phyloP scores from a whole-genome alignment of 2,329 filamentous ascomycete genomes.

The Botrytis pseudocinerea region DNA sequence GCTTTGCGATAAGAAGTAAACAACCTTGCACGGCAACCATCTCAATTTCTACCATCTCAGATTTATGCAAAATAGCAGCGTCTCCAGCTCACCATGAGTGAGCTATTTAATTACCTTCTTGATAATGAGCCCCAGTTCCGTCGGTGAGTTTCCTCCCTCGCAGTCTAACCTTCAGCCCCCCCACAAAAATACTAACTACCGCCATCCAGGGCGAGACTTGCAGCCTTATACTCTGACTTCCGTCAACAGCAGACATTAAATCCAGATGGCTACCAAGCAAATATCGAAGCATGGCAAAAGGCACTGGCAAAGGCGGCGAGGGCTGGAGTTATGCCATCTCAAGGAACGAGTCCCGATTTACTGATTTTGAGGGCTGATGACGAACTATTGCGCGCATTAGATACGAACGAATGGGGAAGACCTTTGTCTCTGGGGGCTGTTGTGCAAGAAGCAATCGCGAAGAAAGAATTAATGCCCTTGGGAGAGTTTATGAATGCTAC shows the following conservation, averaged over 20 bases:
- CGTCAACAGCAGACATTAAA: constrained; percentile 71
- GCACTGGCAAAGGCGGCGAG: constrained; percentile 70
- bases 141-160: constrained; percentile 46
- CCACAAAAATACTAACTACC: constrained; percentile 13
- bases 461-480: constrained; percentile 68
- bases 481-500: constrained; percentile 64
- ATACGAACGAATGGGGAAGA: constrained; percentile 75
- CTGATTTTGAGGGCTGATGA: constrained; percentile 59
- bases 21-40: constrained; percentile 14
- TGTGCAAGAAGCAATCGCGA: constrained; percentile 70
- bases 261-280: constrained; percentile 81
- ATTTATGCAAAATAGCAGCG: constrained; percentile 19
- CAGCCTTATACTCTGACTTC: constrained; percentile 89
- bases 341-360: constrained; percentile 49
- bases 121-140: constrained; percentile 62
- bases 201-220: constrained; percentile 65
- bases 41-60: background rate
- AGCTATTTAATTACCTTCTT: constrained; percentile 67
- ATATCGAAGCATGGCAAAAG: constrained; percentile 75
- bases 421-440: constrained; percentile 80
- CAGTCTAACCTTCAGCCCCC: background rate
- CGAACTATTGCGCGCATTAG: constrained; percentile 67
- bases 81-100: constrained; percentile 52
- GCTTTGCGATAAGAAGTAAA: constrained; percentile 26
- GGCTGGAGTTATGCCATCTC: constrained; percentile 52